Base-by-base conservation (phyloP, 805 yeast species). In the Pichia insulana region DNA sequence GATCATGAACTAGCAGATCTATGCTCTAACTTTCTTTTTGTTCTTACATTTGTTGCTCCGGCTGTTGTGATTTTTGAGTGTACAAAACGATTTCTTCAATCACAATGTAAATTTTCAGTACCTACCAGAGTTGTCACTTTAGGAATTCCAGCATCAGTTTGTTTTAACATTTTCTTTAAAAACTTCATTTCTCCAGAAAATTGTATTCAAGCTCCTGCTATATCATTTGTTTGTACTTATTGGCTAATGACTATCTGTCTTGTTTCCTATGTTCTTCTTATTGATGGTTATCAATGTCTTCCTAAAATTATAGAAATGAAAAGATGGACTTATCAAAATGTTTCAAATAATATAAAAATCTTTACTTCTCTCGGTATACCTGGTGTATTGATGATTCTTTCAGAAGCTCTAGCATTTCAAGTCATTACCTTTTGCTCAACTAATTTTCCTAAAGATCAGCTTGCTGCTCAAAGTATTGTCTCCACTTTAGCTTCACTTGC, bases 61-160 rank as follows among this genome's bases (percentile, higher is more conserved):
- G 86, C 84, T 0, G 76, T 74, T 54, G 75, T 78, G 15, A 51
- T 81, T 3, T 75, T 73, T 49, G 92, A 83, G 59, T 77, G 79
- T 54, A 78, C 80, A 36, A 82, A 83, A 57, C 75, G 83, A 57
- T 83, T 70, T 53, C 65, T 83, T 49, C 90, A 83, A 58, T 74
- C 85, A 40, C 90, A 83, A 64, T 83, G 83, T 40, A 73, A 80
- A 25, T 83, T 82, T 60, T 82, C 79, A 53, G 85, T 87, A 2
- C 80, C 86, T 7, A 82, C 89, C 0, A 73, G 78, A 49, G 79
- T 80, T 18, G 65, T 80, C 22, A 55, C 74, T n/a, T 51, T 80
- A 20, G 79, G 84, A 49, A 82, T 86, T 3, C 88, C 89, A 4
- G 55, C 81, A 46, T 78, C 81, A 48, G 76, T 80, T 0, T 47